Evolutionary conservation across 1,139 yeast genomes (phyloP), one percentile per base, ranked within the genome.

Genomic region (Hyphopichia burtonii): DNA sequence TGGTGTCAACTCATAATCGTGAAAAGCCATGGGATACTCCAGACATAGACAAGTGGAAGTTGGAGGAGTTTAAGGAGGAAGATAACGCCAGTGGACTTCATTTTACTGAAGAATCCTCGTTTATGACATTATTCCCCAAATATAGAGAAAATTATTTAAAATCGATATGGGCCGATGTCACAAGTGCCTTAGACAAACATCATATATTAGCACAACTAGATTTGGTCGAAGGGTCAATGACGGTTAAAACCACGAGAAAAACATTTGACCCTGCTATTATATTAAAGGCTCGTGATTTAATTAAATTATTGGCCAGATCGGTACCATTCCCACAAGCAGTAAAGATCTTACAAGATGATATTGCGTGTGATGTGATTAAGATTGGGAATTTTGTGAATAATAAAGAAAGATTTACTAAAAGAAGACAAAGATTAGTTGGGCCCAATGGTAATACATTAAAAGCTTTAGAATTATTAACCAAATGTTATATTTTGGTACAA

Each of bases 1-100:
- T 93, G 98, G 90, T 86, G 28, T 89, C 96, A 3, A 86, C 95
- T 43, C 93, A 91, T 64, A 87, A 91, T 63, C 86, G 83, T 61
- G 98, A 91, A 56, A 93, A 93, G 65, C 98, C 98, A 42, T 91
- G 99, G 98, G 98, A 93, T 61, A 90, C 96, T 12, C 89, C 87
- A 22, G 97, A 90, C 55, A 84, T 93, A 48, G 96, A 93, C 60
- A 91, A 93, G 63, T 93, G 99, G 99, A 72, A 78, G 50, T 74
- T 83, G 35, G 96, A 90, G 31, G 95, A 90, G 48, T 93, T 93
- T 71, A 86, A 78, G 54, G 90, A 90, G 1, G 97, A 89, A 56
- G 96, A 93, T 60, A 88, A 90, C 59, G 82, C 80, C 4, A 80
- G 91, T 9, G 97, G 97, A 0, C 76, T 78, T 42, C 85, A 96